phyloP scores from a whole-genome alignment of 75 land plant species.

The Larix kaempferi region DNA sequence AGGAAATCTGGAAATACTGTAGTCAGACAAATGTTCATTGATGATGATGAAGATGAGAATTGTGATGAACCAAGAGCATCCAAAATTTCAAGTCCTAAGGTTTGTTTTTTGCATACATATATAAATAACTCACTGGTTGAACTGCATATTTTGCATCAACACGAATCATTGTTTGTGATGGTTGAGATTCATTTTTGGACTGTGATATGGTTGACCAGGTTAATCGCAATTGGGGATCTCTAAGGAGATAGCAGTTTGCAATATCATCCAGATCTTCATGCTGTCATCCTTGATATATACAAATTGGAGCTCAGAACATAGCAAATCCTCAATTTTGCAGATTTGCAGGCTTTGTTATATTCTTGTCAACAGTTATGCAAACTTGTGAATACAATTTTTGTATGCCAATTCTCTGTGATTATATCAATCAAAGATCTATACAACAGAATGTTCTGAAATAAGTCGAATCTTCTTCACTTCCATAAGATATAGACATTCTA shows the following conservation, averaged over 20 bases:
- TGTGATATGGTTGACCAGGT: slow-evolving; percentile 18
- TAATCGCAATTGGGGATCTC: slow-evolving; percentile 49
- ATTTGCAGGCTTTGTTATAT: background rate
- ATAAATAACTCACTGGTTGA: background rate
- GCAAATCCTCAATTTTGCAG: background rate
- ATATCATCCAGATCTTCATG: background rate
- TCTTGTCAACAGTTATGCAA: background rate
- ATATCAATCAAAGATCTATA: background rate
- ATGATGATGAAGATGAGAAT: slow-evolving; percentile 59
- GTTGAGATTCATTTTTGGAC: background rate
- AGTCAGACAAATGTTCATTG: slow-evolving; percentile 34
- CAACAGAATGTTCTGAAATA: background rate
- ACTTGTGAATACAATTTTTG: background rate
- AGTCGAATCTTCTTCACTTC: background rate
- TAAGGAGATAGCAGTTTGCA: slow-evolving; percentile 30
- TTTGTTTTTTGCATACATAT: slow-evolving; percentile 5
- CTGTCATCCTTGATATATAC: too few species aligned
- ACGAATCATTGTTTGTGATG: background rate
- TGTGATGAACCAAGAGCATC: slow-evolving; percentile 44
- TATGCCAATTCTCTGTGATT: background rate
- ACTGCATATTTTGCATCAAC: background rate
- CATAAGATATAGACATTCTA: background rate
- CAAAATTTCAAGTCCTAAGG: slow-evolving; percentile 47
- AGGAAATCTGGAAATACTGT: slow-evolving; percentile 50
- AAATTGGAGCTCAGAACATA: too few species aligned